phyloP scores from a whole-genome alignment of 805 yeast genomes.

The Clavispora fructus region DNA sequence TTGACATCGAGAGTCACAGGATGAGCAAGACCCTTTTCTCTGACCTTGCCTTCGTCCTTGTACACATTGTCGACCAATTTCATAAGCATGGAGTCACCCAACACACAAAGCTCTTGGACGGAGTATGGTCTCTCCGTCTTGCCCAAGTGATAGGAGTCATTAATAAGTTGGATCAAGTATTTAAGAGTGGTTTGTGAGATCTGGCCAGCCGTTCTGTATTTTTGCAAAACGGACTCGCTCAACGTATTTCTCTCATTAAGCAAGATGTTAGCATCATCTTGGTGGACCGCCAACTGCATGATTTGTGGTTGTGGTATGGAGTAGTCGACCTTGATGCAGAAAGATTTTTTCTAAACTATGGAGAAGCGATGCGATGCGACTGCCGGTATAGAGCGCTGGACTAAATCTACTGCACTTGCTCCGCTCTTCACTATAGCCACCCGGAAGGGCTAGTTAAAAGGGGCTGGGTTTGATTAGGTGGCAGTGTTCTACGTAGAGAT shows the following conservation, averaged over 20 bases:
- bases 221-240: conserved; percentile 58
- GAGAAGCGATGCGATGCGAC: conserved; percentile 1
- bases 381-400: background rate
- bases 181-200: conserved; percentile 77
- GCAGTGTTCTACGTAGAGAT: no score
- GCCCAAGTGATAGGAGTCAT: conserved; percentile 64
- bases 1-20: conserved; percentile 90
- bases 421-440: no score
- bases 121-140: conserved; percentile 43
- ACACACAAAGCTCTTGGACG: conserved; percentile 68
- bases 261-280: conserved; percentile 67
- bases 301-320: background rate
- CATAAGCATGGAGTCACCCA: conserved; percentile 72
- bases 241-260: conserved; percentile 69
- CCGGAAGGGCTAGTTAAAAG: no score
- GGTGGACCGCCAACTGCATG: conserved; percentile 74
- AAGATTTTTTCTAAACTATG: background rate
- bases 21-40: conserved; percentile 87
- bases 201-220: conserved; percentile 86
- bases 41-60: conserved; percentile 47
- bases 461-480: no score
- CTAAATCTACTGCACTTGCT: background rate
- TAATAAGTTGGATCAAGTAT: conserved; percentile 61
- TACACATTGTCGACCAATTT: conserved; percentile 56
- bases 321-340: background rate